A percentile compares a stretch with the other conserved stretches of the same genome.
These are phyloP conservation scores for Massarina eburnea DNA, from an alignment of 2,329 filamentous ascomycete genomes.

Conservation along the genomic window DNA sequence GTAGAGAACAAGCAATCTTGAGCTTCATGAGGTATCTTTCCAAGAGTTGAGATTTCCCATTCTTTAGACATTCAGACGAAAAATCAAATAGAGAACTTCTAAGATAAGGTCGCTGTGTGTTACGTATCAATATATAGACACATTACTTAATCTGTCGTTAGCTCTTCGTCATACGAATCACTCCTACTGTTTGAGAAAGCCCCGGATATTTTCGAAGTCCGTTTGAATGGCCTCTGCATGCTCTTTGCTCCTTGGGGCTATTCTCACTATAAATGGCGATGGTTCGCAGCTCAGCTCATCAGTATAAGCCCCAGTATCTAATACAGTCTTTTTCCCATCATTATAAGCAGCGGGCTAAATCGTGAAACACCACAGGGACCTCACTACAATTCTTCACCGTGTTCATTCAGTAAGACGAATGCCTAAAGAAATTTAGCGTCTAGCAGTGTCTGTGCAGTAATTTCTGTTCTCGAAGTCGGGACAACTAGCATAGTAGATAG, in stretches of 20 bases:
- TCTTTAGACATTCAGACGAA: no score
- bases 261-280: conserved; percentile 54
- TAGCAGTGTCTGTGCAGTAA: conserved; percentile 54
- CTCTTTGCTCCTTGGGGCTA: conserved; percentile 48
- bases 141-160: no score
- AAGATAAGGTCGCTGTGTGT: no score
- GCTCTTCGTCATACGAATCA: conserved; percentile 7
- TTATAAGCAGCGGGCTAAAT: conserved; percentile 37
- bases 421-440: conserved; percentile 53
- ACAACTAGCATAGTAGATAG: conserved; percentile 40
- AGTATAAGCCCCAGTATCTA: conserved; percentile 33
- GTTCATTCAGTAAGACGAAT: conserved; percentile 58
- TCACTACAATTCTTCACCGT: conserved; percentile 42
- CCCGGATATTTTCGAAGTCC: conserved; percentile 32
- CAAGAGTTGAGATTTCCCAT: no score
- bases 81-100: no score
- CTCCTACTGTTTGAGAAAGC: conserved; percentile 23
- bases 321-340: conserved; percentile 45
- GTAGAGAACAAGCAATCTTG: no score
- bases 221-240: conserved; percentile 35
- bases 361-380: conserved; percentile 56
- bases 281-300: conserved; percentile 45
- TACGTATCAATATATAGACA: no score
- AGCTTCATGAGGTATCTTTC: no score
- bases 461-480: conserved; percentile 41